phyloP scores from a whole-genome alignment of 2,329 filamentous ascomycete species.

The Claviceps sp. region DNA sequence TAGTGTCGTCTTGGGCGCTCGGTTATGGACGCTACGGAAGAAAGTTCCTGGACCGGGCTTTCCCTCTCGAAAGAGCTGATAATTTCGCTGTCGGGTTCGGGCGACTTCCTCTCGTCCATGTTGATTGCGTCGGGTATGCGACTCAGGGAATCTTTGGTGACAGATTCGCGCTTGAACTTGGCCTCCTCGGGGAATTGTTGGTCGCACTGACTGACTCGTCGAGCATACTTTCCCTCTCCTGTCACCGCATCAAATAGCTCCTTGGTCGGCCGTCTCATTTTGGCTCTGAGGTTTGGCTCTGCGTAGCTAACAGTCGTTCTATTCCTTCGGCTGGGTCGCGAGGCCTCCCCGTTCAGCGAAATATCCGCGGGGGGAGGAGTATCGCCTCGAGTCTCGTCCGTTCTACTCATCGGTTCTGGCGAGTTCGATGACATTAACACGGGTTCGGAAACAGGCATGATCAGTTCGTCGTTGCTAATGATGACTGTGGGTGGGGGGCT shows the following conservation, averaged over 20 bases:
- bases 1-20: conserved; percentile 29
- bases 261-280: conserved; percentile 72
- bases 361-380: conserved; percentile 49
- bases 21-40: conserved; percentile 19
- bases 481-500: conserved; percentile 7
- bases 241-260: conserved; percentile 61
- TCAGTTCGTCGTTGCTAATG: conserved; percentile 10
- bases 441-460: conserved; percentile 22
- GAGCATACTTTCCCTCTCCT: conserved; percentile 43
- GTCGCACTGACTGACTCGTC: conserved; percentile 26
- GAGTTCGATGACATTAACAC: conserved; percentile 33
- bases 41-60: conserved; percentile 15
- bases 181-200: conserved; percentile 12
- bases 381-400: conserved; percentile 27
- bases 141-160: conserved; percentile 17
- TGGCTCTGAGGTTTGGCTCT: conserved; percentile 67
- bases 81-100: conserved; percentile 13
- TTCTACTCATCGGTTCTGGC: conserved; percentile 28
- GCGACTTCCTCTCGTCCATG: conserved; percentile 1
- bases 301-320: conserved; percentile 64
- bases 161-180: conserved; percentile 22
- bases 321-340: conserved; percentile 53
- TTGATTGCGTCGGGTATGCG: conserved; percentile 10
- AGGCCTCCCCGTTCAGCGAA: conserved; percentile 39
- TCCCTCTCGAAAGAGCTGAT: conserved; percentile 31